Evolutionary conservation across 2,329 filamentous ascomycete genomes (phyloP).

Genomic region (Paecilomyces fulvus): DNA sequence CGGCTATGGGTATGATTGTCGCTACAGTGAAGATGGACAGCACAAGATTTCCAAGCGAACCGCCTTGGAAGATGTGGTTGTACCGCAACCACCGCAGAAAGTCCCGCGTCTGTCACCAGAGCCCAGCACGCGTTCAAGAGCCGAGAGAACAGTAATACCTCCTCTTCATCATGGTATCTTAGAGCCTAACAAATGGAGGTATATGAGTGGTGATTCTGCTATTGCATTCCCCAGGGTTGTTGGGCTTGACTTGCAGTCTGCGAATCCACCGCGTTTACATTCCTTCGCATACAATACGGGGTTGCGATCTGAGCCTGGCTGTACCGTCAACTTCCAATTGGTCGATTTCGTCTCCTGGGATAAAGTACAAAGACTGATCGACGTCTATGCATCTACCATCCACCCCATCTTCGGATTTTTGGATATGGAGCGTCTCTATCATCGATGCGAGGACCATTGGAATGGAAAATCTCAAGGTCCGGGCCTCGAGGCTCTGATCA

Average conservation of each 20-base stretch:
- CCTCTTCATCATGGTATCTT: constrained; percentile 14
- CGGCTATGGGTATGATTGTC: constrained; percentile 9
- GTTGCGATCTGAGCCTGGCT: constrained; percentile 19
- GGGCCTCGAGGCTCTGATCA: constrained; percentile 25
- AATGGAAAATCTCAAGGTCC: constrained; percentile 12
- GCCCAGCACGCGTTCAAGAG: background rate
- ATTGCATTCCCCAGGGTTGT: constrained; percentile 25
- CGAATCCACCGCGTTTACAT: constrained; percentile 26
- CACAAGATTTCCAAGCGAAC: background rate
- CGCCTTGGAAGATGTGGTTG: constrained; percentile 1
- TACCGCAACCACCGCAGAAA: background rate
- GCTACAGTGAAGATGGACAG: constrained; percentile 1
- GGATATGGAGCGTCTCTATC: constrained; percentile 15
- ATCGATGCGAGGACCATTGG: constrained; percentile 22
- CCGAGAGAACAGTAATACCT: background rate
- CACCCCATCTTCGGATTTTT: constrained; percentile 26
- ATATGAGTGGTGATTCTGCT: constrained; percentile 22
- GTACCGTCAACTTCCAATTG: constrained; percentile 13
- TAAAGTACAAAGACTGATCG: constrained; percentile 16
- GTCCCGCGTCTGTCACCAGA: background rate
- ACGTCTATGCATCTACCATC: constrained; percentile 20
- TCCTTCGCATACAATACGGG: constrained; percentile 30
- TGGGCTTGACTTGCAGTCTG: constrained; percentile 21
- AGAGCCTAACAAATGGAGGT: constrained; percentile 21
- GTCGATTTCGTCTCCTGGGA: constrained; percentile 15